phyloP scores from a whole-genome alignment of 352 stramenopile genomes.

The Achlya hypogyna region DNA sequence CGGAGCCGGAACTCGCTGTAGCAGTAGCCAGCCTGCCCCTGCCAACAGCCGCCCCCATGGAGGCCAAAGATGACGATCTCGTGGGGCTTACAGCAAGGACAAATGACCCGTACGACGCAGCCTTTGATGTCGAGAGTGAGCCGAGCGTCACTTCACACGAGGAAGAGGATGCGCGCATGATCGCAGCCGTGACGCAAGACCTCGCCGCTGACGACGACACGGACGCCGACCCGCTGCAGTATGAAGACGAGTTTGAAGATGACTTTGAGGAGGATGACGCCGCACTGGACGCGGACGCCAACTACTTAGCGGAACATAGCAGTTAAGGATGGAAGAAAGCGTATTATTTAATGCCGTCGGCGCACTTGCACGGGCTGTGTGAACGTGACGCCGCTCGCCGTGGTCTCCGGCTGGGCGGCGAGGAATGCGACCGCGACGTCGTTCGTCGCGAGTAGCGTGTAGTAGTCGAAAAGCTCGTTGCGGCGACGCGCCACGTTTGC shows the following conservation, averaged over 20 bases:
- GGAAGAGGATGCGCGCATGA: not conserved
- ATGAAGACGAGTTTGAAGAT: conserved; percentile 19
- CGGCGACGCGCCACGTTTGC: conserved; percentile 1
- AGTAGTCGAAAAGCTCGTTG: conserved; percentile 18
- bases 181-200: not conserved
- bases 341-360: not conserved
- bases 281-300: not conserved
- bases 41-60: no score
- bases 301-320: not conserved
- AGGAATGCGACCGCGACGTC: not conserved
- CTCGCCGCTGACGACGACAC: not conserved
- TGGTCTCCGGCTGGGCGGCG: not conserved
- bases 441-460: conserved; percentile 9
- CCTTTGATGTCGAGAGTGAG: not conserved
- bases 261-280: conserved; percentile 1
- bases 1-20: no score
- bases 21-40: no score
- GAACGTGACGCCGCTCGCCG: not conserved
- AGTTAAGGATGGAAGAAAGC: not conserved
- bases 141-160: not conserved
- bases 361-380: not conserved
- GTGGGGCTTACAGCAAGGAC: not conserved
- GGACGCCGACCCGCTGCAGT: conserved; percentile 1
- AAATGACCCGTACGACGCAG: conserved; percentile 8
- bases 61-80: not conserved